Percentiles rank a stretch among this genome's conserved stretches.
Conservation (phyloP, 2,329 filamentous ascomycete genomes). For the Fusarium musae region DNA sequence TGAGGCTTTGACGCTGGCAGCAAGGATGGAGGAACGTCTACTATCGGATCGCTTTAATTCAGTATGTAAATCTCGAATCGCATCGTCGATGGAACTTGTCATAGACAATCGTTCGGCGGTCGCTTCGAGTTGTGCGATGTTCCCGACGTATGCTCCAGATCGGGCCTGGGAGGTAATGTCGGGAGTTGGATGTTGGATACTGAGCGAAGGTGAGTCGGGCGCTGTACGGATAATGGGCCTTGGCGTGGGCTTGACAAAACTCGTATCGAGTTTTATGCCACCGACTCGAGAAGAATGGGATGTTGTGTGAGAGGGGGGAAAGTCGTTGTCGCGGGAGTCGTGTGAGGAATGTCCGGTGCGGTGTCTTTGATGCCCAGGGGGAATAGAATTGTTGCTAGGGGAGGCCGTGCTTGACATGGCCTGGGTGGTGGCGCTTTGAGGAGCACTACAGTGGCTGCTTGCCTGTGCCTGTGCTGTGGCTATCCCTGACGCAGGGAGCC, state of each 20-base stretch:
- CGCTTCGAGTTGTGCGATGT: constrained; percentile 79
- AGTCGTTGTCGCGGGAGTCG: constrained; percentile 25
- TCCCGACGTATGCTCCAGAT: constrained; percentile 71
- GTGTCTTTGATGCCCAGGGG: constrained; percentile 42
- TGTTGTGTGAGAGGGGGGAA: constrained; percentile 20
- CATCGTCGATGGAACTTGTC: constrained; percentile 80
- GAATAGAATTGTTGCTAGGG: constrained; percentile 29
- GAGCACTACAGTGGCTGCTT: constrained; percentile 34
- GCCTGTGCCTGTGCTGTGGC: constrained; percentile 30
- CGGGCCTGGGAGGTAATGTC: constrained; percentile 65
- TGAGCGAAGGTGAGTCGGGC: constrained; percentile 56
- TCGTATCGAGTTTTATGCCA: constrained; percentile 59
- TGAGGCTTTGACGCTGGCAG: constrained; percentile 55
- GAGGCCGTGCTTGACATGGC: constrained; percentile 34
- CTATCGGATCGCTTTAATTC: constrained; percentile 78
- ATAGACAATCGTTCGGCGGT: constrained; percentile 79
- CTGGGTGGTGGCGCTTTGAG: constrained; percentile 34
- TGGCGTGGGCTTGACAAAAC: constrained; percentile 52
- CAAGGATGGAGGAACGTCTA: constrained; percentile 70
- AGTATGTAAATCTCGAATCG: constrained; percentile 77
- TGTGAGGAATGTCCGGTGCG: constrained; percentile 35
- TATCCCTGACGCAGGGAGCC: constrained; percentile 30
- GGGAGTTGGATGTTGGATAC: constrained; percentile 68
- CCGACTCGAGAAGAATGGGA: constrained; percentile 47
- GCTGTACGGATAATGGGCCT: constrained; percentile 61